phyloP scores from a whole-genome alignment of 331 rosid genomes.

The Pyrus hybrid region DNA sequence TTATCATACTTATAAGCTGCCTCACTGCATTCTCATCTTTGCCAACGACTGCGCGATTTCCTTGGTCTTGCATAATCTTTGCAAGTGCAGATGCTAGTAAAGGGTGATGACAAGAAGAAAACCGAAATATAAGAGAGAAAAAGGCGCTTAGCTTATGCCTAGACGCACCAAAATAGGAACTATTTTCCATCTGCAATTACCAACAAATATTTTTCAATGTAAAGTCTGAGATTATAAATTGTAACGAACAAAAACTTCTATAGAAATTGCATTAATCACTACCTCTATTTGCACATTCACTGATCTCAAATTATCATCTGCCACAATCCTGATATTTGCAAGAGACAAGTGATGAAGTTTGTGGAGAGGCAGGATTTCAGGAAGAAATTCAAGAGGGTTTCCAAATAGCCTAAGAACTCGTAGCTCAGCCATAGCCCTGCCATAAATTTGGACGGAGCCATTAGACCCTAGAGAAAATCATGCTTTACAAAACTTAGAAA shows the following conservation, averaged over 20 bases:
- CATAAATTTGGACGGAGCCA: conserved; percentile 34
- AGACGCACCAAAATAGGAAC: conserved; percentile 82
- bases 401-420: conserved; percentile 92
- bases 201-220: conserved; percentile 13
- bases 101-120: conserved; percentile 98
- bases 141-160: conserved; percentile 95
- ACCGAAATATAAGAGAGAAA: conserved; percentile 97
- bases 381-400: conserved; percentile 98
- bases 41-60: conserved; percentile 80
- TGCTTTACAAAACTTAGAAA: background rate
- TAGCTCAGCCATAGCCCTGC: conserved; percentile 98
- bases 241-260: conserved; percentile 3
- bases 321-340: conserved; percentile 90
- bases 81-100: conserved; percentile 95
- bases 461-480: conserved; percentile 29
- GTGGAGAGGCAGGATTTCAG: conserved; percentile 94
- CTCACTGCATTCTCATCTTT: conserved; percentile 98
- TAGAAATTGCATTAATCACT: conserved; percentile 17
- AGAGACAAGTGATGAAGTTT: conserved; percentile 93
- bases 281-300: conserved; percentile 99
- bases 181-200: conserved; percentile 86
- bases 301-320: conserved; percentile 92
- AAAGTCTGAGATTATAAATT: conserved; percentile 9
- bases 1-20: conserved; percentile 99
- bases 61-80: conserved; percentile 94